phyloP scores from a whole-genome alignment of 1,139 yeast species.

The Geotrichum histeridarum region DNA sequence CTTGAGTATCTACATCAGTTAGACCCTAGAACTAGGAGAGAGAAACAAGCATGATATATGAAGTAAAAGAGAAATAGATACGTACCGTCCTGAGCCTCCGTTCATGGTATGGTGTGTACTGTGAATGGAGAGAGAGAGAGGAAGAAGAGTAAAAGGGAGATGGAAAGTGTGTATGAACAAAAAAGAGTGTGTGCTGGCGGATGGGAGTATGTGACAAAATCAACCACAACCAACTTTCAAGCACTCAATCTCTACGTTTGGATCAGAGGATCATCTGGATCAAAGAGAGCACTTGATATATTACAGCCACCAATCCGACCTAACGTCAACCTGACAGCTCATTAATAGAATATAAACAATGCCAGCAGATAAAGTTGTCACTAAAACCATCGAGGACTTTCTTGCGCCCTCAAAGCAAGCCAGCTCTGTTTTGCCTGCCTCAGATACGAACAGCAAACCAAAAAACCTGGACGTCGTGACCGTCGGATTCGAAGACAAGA shows the following conservation, averaged over 20 bases:
- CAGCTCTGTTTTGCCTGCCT: constrained; percentile 14
- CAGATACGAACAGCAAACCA: constrained; percentile 18
- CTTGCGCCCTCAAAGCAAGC: constrained; percentile 20
- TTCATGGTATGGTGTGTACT: background rate
- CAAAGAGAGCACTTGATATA: no score
- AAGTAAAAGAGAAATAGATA: background rate
- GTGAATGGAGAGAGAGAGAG: no score
- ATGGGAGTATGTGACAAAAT: no score
- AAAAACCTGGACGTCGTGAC: constrained; percentile 33
- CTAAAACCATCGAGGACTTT: constrained; percentile 1
- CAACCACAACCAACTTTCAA: no score
- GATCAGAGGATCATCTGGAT: no score
- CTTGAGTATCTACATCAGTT: constrained; percentile 25
- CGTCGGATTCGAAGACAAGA: constrained; percentile 34
- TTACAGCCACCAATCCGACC: no score
- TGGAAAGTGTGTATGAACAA: no score
- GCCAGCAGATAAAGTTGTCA: background rate
- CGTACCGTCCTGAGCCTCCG: constrained; percentile 8
- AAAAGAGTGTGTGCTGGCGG: no score
- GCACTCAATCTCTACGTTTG: no score
- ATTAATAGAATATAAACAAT: background rate
- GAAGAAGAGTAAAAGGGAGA: no score
- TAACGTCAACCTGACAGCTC: no score
- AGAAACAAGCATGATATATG: background rate
- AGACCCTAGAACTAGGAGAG: background rate